Base-by-base conservation (phyloP, 768 basidiomycete species). In the Mycena indigotica region DNA sequence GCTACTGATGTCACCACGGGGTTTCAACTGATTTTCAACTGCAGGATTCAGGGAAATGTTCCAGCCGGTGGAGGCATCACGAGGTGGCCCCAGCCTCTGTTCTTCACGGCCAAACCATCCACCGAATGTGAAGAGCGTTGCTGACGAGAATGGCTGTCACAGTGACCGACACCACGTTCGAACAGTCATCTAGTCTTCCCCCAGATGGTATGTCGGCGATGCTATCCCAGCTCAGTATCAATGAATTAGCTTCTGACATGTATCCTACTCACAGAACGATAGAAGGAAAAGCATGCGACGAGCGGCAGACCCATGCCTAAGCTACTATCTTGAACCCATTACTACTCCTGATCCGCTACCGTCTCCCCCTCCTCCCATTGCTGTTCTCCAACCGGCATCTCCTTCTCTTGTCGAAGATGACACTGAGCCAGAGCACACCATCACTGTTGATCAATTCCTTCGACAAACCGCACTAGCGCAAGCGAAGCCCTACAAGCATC, bases 281-380 rank as follows among this genome's bases (percentile, higher is more conserved):
- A 35, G 32, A 17, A 8, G 32, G 10, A 8, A 8, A 8, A 35
- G 8, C 17, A 57, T 57, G 56, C 56, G 61, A 4, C 53, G 45
- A 1, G 61, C 61, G 0, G 61, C 61, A 2, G 61, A 62, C 24
- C 66, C 44, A 55, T 63, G 52, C 60, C 56, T 62, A 2, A 56
- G 61, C 26, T 62, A 57, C 28, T 62, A 61, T 24, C 19, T 53
- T 23, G 21, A 40, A 13, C 39, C 58, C 21, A n/a, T n/a, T n/a
- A n/a, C n/a, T n/a, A n/a, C n/a, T n/a, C n/a, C n/a, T n/a, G 50
- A 48, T 48, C 16, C 26, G 12, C 24, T 28, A 32, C 23, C 52
- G 24, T 3, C 6, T 5, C 16, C 45, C 29, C 23, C 44, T 28
- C 19, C 23, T 29, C 28, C 28, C 49, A 53, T 56, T 5, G 51